Evolutionary conservation across 108 stramenopile species (phyloP), one percentile per base, ranked within the genome.

Genomic region (Conticribra guillardii): DNA sequence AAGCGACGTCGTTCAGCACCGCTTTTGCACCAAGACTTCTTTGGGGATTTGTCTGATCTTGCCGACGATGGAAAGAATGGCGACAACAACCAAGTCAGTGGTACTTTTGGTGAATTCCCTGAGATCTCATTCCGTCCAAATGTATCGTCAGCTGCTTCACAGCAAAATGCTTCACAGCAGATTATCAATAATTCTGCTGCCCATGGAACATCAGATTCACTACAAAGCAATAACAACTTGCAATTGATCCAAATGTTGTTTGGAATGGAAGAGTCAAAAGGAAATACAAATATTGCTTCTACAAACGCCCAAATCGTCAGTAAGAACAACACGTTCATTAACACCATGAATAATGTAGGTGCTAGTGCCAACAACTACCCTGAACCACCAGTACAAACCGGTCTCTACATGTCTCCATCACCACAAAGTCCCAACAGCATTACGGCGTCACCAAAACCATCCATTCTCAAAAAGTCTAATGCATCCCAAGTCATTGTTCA

Each of bases 1-100:
- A 51, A 51, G 50, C 50, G 50, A 14, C 50, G 50, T 19, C 50
- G 50, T 18, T 51, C 50, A 4, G 50, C 50, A 21, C 50, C 50
- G 50, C 50, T 51, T 51, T 21, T 51, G 16, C 16, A 4, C 18
- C 18, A 51, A 14, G 50, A 51, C 16, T 17, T 19, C 16, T 18
- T 19, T 11, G 50, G 19, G 16, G 50, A 21, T 4, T 51, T 51
- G 50, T 11, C 4, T 51, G 50, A 51, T 18, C 18, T 21, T 19
- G 50, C 5, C 16, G 50, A 51, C 16, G 16, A 18, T 17, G 50
- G 4, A 4, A 51, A 51, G 16, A 21, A 51, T 17, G 19, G 17
- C 5, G 19, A 51, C 19, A 19, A 51, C 18, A 16, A 17, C 5
- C 5, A 51, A 11, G 18, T 19, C 5, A 51, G 16, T 21, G 50